Conservation (phyloP, 495 filamentous ascomycete species). For the Letharia columbiana region DNA sequence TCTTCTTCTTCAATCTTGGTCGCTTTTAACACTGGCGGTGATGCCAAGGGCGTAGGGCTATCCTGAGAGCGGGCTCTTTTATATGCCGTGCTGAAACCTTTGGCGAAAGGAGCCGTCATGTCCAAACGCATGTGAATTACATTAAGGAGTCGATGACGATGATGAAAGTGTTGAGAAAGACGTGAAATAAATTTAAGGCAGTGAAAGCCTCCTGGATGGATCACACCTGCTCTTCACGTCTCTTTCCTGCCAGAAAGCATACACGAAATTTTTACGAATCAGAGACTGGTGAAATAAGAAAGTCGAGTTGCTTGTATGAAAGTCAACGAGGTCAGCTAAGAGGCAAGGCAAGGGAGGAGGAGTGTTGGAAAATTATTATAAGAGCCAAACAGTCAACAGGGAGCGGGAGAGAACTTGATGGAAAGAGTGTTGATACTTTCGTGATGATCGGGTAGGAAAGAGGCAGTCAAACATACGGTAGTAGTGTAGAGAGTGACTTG, state of each 20-base stretch:
- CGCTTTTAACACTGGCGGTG: constrained; percentile 27
- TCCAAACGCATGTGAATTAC: background rate
- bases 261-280: background rate
- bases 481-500: background rate
- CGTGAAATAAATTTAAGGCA: background rate
- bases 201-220: background rate
- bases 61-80: constrained; percentile 27
- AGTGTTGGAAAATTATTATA: background rate
- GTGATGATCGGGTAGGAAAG: background rate
- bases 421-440: background rate
- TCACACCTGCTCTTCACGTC: background rate
- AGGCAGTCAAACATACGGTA: background rate
- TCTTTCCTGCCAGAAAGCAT: background rate
- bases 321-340: background rate
- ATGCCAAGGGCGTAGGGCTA: constrained; percentile 36
- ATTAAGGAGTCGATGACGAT: background rate
- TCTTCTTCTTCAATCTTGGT: constrained; percentile 17
- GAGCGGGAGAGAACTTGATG: background rate
- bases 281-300: background rate
- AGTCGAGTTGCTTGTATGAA: background rate
- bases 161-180: background rate
- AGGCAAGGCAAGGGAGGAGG: constrained; percentile 9
- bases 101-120: constrained; percentile 21
- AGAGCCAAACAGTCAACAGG: background rate
- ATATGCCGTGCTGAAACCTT: constrained; percentile 20